Conservation (phyloP, 148 eudicot species). For the Tetragonia tetragonoides region DNA sequence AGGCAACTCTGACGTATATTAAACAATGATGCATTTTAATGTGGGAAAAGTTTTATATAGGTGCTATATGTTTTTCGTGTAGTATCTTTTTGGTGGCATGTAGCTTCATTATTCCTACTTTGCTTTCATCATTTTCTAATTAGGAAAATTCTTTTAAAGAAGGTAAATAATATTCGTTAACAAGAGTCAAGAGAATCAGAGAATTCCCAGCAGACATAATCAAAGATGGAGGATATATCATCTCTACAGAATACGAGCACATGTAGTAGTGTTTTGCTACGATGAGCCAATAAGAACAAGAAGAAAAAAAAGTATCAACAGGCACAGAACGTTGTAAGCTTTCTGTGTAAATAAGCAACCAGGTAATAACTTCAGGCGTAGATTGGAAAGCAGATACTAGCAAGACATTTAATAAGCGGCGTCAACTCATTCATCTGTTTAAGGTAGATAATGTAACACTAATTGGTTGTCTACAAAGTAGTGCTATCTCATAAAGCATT, state of each 20-base stretch:
- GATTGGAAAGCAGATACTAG: background rate
- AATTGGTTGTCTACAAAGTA: background rate
- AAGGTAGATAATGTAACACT: background rate
- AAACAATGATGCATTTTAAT: background rate
- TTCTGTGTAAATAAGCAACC: background rate
- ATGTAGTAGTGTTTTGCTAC: background rate
- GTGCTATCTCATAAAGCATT: background rate
- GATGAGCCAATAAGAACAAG: too few relatives aligned
- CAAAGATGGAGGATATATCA: background rate
- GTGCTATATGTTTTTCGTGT: too few relatives aligned
- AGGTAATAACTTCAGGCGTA: background rate
- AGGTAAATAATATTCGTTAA: too few relatives aligned
- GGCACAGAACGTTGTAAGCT: too few relatives aligned
- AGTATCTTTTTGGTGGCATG: too few relatives aligned
- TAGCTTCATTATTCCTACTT: too few relatives aligned
- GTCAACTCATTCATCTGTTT: background rate
- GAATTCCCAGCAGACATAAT: too few relatives aligned
- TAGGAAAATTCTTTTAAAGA: too few relatives aligned
- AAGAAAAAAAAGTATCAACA: too few relatives aligned
- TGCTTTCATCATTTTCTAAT: too few relatives aligned
- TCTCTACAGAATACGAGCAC: background rate
- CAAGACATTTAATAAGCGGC: background rate
- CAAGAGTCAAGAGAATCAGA: too few relatives aligned
- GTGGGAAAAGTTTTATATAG: background rate
- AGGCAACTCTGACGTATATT: background rate